phyloP scores from a whole-genome alignment of 2,329 filamentous ascomycete genomes.

The Exophiala spinifera region DNA sequence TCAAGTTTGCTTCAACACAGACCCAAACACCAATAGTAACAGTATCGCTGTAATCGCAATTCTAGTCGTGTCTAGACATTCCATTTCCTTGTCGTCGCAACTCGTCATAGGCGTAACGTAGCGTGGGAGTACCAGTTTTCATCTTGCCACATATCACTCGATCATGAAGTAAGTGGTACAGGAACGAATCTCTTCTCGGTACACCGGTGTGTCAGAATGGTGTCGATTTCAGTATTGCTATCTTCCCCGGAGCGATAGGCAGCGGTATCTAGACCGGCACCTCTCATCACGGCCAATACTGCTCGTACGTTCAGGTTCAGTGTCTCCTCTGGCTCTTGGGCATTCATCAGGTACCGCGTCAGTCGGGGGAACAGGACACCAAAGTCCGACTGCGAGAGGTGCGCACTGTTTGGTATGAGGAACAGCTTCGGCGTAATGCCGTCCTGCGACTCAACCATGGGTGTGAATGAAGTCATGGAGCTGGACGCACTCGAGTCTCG shows the following conservation, averaged over 20 bases:
- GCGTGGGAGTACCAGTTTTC: too few relatives aligned
- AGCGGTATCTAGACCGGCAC: slow-evolving; percentile 16
- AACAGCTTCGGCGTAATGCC: slow-evolving; percentile 63
- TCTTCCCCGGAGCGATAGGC: background rate
- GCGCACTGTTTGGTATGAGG: slow-evolving; percentile 70
- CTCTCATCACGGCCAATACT: slow-evolving; percentile 30
- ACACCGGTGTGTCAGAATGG: slow-evolving; percentile 12
- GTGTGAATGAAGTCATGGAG: slow-evolving; percentile 10
- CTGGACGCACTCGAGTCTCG: background rate
- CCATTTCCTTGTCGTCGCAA: too few relatives aligned
- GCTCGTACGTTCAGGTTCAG: slow-evolving; percentile 34
- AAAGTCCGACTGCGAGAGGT: slow-evolving; percentile 80
- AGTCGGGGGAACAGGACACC: slow-evolving; percentile 74
- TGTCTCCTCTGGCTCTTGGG: slow-evolving; percentile 36
- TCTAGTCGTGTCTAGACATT: too few relatives aligned
- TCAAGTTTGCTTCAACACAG: too few relatives aligned
- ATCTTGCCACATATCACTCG: too few relatives aligned
- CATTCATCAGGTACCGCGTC: slow-evolving; percentile 49
- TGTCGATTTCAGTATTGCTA: slow-evolving; percentile 2
- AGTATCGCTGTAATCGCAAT: too few relatives aligned
- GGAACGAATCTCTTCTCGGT: slow-evolving; percentile 17
- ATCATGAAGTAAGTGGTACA: background rate
- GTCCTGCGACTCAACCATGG: slow-evolving; percentile 5
- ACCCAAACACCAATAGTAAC: too few relatives aligned
- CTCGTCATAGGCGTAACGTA: too few relatives aligned